Evolutionary conservation across 2,329 filamentous ascomycete genomes (phyloP), one percentile per base, ranked within the genome.

Genomic region (Akanthomyces lecanii): DNA sequence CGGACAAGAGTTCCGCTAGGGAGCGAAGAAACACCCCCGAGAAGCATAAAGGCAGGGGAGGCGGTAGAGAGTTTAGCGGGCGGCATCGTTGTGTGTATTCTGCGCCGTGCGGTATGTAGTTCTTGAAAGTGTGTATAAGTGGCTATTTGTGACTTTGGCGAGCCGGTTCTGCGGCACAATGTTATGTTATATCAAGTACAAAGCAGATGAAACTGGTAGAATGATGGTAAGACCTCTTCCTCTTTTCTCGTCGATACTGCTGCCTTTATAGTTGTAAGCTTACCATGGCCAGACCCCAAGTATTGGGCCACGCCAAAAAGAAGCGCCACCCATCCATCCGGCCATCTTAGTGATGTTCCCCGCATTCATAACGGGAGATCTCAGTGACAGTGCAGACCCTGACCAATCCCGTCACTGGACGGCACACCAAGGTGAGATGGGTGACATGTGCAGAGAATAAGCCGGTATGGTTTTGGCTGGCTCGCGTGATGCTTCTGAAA

Each of bases 1-100:
- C 67, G 66, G 28, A 68, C 67, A 18, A 67, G 56, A 36, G 67
- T 60, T 38, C 66, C 67, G 33, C 67, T 64, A 16, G 67, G 67
- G 1, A 69, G 65, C 8, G 66, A 65, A 11, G 67, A 66, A 3
- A 69, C 66, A 55, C 67, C 67, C 11, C 67, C 66, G 36, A 69
- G 58, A 42, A 68, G 66, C 51, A 69, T 62, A n/a, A 66, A 65
- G 11, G 64, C 61, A 7, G 67, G 67, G 1, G 67, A 66, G 4
- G 65, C 64, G 16, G 65, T 44, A 18, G 66, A 57, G 25, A 65
- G 48, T 14, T 42, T 55, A n/a, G 42, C 47, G 14, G 47, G 53
- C 7, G 63, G 42, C 64, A 64, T 66, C 23, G n/a, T 56, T 36
- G 11, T 25, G 16, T 54, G 23, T 53, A 33, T 45, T 21, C 12